Base-by-base conservation (phyloP, 306 rosid species). In the Inga oerstediana region DNA sequence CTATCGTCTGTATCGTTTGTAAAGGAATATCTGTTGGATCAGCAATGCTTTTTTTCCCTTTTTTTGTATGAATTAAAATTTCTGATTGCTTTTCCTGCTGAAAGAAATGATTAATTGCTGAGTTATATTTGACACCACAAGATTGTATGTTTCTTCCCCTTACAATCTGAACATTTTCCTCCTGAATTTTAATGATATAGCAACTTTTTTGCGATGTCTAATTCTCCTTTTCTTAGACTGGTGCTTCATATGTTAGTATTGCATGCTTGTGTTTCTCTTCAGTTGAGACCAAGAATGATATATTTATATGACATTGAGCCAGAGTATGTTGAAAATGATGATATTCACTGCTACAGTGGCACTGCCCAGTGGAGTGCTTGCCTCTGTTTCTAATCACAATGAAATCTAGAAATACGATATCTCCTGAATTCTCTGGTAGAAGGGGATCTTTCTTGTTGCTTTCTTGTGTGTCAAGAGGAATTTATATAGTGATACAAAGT, bases 291-390 rank as follows among this genome's bases (percentile, higher is more conserved):
- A 14, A 79, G 34, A 59, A 68, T 44, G 72, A 72, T 72, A 24
- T 41, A 27, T 74, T 72, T 65, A 30, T 71, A 39, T 73, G 76
- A 64, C 52, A n/a, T 9, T 64, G 69, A 62, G 64, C 71, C 20
- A 20, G 44, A 64, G 58, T 73, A 35, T 46, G n/a, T 43, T 15
- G 32, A 70, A 49, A 41, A 15, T 20, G 74, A 69, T 59, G 16
- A 61, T 24, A 7, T 70, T 13, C 24, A 43, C 15, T 46, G 51
- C 44, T 24, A 27, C n/a, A 30, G 15, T 16, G 51, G 44, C 39
- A 27, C n/a, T 49, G 43, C 11, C 15, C 8, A 44, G 8, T 30
- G 27, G 44, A 49, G 44, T 48, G 62, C 62, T 49, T 73, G 43
- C 62, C 44, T 56, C 12, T 19, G 24, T 56, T 56, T 56, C 62